These are phyloP conservation scores for Peronospora farinosa DNA, from an alignment of 352 stramenopile species.

Conservation along the genomic window DNA sequence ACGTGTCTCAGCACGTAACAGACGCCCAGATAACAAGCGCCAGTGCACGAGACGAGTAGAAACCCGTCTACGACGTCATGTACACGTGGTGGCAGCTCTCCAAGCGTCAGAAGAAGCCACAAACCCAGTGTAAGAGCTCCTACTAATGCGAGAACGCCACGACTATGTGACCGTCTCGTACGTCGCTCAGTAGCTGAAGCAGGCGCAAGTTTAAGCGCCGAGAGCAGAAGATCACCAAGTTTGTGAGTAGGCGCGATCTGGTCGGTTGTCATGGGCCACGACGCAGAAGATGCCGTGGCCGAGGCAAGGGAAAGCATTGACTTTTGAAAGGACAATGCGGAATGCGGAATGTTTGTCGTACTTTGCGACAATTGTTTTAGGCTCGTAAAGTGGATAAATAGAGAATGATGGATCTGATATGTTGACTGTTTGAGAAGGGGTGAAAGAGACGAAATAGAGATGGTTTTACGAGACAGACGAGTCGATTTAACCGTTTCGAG, in stretches of 20 bases:
- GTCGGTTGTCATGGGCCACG: slow-evolving; percentile 13
- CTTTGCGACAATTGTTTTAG: too few relatives aligned
- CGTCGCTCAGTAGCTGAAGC: background rate
- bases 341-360: background rate
- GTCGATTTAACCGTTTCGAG: too few relatives aligned
- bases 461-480: too few relatives aligned
- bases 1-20: slow-evolving; percentile 37
- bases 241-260: slow-evolving; percentile 29
- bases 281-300: slow-evolving; percentile 1
- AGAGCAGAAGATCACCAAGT: slow-evolving; percentile 52
- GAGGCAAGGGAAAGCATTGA: background rate
- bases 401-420: background rate
- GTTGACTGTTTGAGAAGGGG: slow-evolving; percentile 2
- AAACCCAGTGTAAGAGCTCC: slow-evolving; percentile 25
- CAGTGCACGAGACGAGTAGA: slow-evolving; percentile 44
- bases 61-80: slow-evolving; percentile 47
- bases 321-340: background rate
- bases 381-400: too few relatives aligned
- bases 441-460: slow-evolving; percentile 3
- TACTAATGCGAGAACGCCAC: slow-evolving; percentile 29
- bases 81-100: slow-evolving; percentile 33
- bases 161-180: slow-evolving; percentile 15
- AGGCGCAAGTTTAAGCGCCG: slow-evolving; percentile 24
- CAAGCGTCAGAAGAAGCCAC: slow-evolving; percentile 25
- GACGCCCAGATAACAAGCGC: slow-evolving; percentile 40